These are phyloP conservation scores for Alternaria sp. DNA, from an alignment of 2,329 filamentous ascomycete species.

Conservation along the genomic window DNA sequence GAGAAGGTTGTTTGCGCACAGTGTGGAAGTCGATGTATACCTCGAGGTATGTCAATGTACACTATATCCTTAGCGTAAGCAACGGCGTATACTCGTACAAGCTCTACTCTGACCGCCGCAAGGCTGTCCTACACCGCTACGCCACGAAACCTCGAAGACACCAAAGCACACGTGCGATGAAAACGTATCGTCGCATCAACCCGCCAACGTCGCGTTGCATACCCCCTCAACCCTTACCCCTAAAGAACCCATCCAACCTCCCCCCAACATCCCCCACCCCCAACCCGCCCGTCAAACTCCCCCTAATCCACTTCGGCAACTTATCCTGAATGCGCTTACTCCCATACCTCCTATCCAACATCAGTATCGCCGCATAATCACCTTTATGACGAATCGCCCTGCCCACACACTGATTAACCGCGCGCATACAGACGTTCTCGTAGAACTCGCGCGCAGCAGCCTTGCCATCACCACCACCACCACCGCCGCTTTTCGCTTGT, in stretches of 20 bases:
- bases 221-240: slow-evolving; percentile 26
- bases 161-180: not conserved
- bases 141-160: not conserved
- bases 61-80: not conserved
- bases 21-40: not conserved
- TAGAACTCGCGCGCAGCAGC: slow-evolving; percentile 76
- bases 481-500: slow-evolving; percentile 46
- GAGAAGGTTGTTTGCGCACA: not conserved
- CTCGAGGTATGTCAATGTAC: not conserved
- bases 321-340: slow-evolving; percentile 75
- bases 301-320: slow-evolving; percentile 86
- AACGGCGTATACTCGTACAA: not conserved
- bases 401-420: slow-evolving; percentile 96
- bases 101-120: not conserved
- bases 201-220: too few relatives aligned
- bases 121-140: not conserved
- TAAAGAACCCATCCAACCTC: slow-evolving; percentile 47
- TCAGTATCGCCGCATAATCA: slow-evolving; percentile 89
- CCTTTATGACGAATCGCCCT: slow-evolving; percentile 84
- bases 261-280: slow-evolving; percentile 54
- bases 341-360: slow-evolving; percentile 83
- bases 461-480: slow-evolving; percentile 51
- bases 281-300: slow-evolving; percentile 60
- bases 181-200: too few relatives aligned
- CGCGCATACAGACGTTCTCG: slow-evolving; percentile 94